Percentiles rank a stretch among this genome's conserved stretches.
These are phyloP conservation scores for Letharia columbiana DNA, from an alignment of 495 filamentous ascomycete genomes.

Conservation along the genomic window DNA sequence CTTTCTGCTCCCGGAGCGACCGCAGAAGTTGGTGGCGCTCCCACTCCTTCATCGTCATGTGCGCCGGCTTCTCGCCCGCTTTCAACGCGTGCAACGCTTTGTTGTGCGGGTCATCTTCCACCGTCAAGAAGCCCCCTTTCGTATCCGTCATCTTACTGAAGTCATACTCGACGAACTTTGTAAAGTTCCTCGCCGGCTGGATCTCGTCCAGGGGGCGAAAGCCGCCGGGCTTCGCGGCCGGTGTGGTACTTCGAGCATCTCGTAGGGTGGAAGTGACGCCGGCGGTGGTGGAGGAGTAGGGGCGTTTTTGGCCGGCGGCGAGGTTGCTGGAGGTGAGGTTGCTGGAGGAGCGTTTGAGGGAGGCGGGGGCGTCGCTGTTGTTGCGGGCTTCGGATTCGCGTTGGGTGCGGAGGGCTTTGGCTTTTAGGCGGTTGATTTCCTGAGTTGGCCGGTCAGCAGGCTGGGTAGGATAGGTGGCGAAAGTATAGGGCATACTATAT, in stretches of 20 bases:
- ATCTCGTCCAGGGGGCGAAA: slow-evolving; percentile 48
- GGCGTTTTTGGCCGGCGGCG: slow-evolving; percentile 48
- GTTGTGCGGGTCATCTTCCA: slow-evolving; percentile 84
- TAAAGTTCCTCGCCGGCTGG: slow-evolving; percentile 68
- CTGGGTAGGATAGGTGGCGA: neutral
- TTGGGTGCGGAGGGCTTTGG: slow-evolving; percentile 76
- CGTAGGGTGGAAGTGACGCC: slow-evolving; percentile 54
- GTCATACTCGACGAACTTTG: slow-evolving; percentile 93
- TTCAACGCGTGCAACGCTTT: slow-evolving; percentile 56
- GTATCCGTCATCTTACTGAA: slow-evolving; percentile 97
- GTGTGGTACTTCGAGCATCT: slow-evolving; percentile 46
- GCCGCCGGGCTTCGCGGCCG: slow-evolving; percentile 25
- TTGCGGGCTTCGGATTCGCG: slow-evolving; percentile 43
- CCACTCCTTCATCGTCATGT: slow-evolving; percentile 93
- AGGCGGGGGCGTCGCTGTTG: slow-evolving; percentile 19
- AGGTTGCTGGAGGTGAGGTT: slow-evolving; percentile 28
- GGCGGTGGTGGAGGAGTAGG: slow-evolving; percentile 43
- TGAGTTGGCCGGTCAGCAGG: slow-evolving; percentile 28
- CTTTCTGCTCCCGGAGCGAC: slow-evolving; percentile 59
- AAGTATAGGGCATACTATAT: slow-evolving; percentile 45
- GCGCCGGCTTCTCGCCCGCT: slow-evolving; percentile 62
- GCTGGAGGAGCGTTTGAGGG: slow-evolving; percentile 14
- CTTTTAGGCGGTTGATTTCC: slow-evolving; percentile 87
- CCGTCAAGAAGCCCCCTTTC: slow-evolving; percentile 84
- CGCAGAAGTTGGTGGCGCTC: slow-evolving; percentile 65